Base-by-base conservation (phyloP, 2,329 filamentous ascomycete species). In the Aspergillus ustus region DNA sequence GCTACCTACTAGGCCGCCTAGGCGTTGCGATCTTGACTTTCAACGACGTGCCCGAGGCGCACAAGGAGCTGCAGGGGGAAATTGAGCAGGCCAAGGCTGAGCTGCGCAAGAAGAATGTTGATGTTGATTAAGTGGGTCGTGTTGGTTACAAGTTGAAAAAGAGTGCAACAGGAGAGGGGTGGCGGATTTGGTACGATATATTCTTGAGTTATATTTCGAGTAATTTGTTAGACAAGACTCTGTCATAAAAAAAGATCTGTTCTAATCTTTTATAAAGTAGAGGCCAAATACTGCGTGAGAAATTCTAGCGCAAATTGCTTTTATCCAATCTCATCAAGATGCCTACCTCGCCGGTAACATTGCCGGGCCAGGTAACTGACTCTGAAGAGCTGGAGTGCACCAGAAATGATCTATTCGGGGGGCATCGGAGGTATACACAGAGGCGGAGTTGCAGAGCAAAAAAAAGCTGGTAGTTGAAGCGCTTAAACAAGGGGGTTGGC, bases 11-110 rank as follows among this genome's bases (percentile, higher is more conserved):
- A 67, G 92, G 90, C 82, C 92, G 92, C 71, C 90, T 99, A 65
- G 95, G 95, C 72, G 91, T 88, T 82, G 95, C 95, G 67, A 91
- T 99, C 70, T 84, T 97, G 75, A 97, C 92, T 60, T 99, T 99
- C 85, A 95, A 97, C 83, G 93, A 98, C 79, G 92, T 96, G 52
- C 93, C 94, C 58, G 86, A 92, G 64, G 95, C 95, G 56, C 91
- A 98, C 80, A 87, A 89, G 75, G 93, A 97, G 80, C 82, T 99
- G 70, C 92, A 95, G 85, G 83, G 81, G 70, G 91, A 98, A 90
- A 96, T 82, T 89, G 75, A 75, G 75, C 75, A 68, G 59, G 77
- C 79, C 61, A 79, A 78, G 69, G 70, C 75, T 54, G 76, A 80
- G 58, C 67, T 82, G 70, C 76, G 79, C 63, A 67, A 70, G 62